A percentile compares a stretch with the other conserved stretches of the same genome.
Evolutionary conservation across 2,329 filamentous ascomycete genomes (phyloP).

Genomic region (Fusarium ambrosium): DNA sequence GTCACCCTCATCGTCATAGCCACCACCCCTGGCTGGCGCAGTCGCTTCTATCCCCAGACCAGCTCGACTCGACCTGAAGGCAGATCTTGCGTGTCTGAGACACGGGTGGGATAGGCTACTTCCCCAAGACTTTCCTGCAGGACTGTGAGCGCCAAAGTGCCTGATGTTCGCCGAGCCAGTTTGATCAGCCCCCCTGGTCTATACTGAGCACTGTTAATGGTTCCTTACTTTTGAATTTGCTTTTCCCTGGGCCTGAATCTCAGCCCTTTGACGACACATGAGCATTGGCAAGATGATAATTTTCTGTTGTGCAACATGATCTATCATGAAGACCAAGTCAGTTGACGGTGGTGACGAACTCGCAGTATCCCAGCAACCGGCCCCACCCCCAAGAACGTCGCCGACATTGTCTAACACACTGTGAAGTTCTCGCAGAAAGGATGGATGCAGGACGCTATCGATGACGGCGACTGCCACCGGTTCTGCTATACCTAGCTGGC

Average conservation of each 20-base stretch:
- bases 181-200: not conserved
- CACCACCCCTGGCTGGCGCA: not conserved
- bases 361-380: not conserved
- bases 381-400: not conserved
- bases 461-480: not conserved
- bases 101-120: not conserved
- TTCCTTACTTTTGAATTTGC: slow-evolving; percentile 2
- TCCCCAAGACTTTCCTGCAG: not conserved
- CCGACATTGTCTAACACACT: not conserved
- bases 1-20: not conserved
- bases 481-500: not conserved
- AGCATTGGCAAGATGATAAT: not conserved
- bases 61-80: not conserved
- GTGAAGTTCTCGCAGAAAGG: not conserved
- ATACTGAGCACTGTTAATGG: not conserved
- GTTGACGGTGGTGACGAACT: not conserved
- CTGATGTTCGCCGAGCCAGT: not conserved
- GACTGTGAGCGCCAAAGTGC: not conserved
- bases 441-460: not conserved
- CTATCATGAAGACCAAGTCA: not conserved
- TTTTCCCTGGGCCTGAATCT: not conserved
- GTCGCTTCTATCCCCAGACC: not conserved
- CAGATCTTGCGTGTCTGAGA: not conserved
- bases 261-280: slow-evolving; percentile 1
- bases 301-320: slow-evolving; percentile 24